Evolutionary conservation across 2,329 filamentous ascomycete species (phyloP).

Genomic region (Coleophoma eucalyptorum): DNA sequence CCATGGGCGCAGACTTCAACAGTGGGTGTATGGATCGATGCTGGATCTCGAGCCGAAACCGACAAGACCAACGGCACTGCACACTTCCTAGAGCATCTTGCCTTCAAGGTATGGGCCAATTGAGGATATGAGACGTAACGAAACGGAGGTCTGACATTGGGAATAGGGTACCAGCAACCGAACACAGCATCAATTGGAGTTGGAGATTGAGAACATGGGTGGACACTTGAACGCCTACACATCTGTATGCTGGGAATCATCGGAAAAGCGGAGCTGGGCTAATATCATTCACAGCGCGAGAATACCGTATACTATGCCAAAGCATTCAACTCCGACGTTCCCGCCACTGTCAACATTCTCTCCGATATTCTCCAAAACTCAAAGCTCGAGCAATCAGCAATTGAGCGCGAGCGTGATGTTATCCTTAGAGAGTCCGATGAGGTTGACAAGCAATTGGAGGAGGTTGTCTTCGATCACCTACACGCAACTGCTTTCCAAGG

Average conservation of each 20-base stretch:
- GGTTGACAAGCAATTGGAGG: slow-evolving; percentile 99
- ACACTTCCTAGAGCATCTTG: slow-evolving; percentile 99
- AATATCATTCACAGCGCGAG: slow-evolving; percentile 63
- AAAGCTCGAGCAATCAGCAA: slow-evolving; percentile 88
- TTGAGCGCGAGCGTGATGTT: slow-evolving; percentile 97
- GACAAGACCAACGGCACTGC: slow-evolving; percentile 98
- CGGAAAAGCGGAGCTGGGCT: slow-evolving; percentile 11
- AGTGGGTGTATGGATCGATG: slow-evolving; percentile 98
- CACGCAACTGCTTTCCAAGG: slow-evolving; percentile 97
- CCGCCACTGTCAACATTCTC: slow-evolving; percentile 94
- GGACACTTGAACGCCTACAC: slow-evolving; percentile 99
- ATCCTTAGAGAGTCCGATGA: slow-evolving; percentile 98
- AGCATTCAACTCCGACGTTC: slow-evolving; percentile 96
- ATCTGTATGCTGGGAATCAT: slow-evolving; percentile 63
- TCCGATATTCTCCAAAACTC: slow-evolving; percentile 99
- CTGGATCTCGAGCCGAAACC: slow-evolving; percentile 96
- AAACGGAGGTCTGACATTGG: slow-evolving; percentile 16
- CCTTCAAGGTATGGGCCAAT: slow-evolving; percentile 79
- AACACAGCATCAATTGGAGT: slow-evolving; percentile 94
- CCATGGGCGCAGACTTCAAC: slow-evolving; percentile 98
- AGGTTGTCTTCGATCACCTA: slow-evolving; percentile 98
- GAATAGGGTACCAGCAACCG: slow-evolving; percentile 83
- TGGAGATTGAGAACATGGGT: slow-evolving; percentile 99
- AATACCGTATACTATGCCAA: slow-evolving; percentile 99
- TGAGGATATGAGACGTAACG: slow-evolving; percentile 3